Conservation (phyloP, 2,329 filamentous ascomycete genomes). For the Exophiala aquamarina region DNA sequence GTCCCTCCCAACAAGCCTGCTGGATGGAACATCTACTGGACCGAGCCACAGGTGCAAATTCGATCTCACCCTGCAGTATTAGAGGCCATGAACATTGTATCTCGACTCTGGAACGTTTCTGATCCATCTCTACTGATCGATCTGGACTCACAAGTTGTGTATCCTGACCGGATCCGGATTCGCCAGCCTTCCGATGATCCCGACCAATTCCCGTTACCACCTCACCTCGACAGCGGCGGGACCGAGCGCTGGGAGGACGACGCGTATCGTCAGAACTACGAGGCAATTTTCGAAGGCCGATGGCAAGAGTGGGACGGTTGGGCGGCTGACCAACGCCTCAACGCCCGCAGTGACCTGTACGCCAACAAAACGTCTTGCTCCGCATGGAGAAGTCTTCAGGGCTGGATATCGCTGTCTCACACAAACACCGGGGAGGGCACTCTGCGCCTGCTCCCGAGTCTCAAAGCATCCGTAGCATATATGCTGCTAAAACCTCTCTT, state of each 20-base stretch:
- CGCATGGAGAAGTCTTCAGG: slow-evolving; percentile 22
- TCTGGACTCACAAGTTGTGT: slow-evolving; percentile 26
- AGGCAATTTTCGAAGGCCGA: slow-evolving; percentile 24
- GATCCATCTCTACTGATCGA: slow-evolving; percentile 13
- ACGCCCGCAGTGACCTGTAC: slow-evolving; percentile 30
- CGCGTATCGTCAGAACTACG: slow-evolving; percentile 19
- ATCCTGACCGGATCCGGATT: slow-evolving; percentile 31
- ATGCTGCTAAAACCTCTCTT: slow-evolving; percentile 27
- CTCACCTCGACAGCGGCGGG: slow-evolving; percentile 27
- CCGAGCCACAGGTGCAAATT: slow-evolving; percentile 14
- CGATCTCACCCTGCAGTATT: slow-evolving; percentile 16
- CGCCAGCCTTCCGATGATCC: slow-evolving; percentile 25
- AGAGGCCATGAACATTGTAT: slow-evolving; percentile 18
- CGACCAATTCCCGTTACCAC: slow-evolving; percentile 18
- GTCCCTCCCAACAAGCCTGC: slow-evolving; percentile 15
- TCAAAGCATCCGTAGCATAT: slow-evolving; percentile 28
- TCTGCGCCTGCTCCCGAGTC: slow-evolving; percentile 22
- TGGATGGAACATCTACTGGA: slow-evolving; percentile 13
- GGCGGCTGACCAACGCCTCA: slow-evolving; percentile 23
- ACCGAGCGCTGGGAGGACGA: slow-evolving; percentile 29
- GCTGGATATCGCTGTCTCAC: slow-evolving; percentile 26
- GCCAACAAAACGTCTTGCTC: slow-evolving; percentile 20
- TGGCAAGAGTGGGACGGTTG: slow-evolving; percentile 27
- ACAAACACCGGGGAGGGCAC: slow-evolving; percentile 25
- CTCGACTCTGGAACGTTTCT: slow-evolving; percentile 8